Percentiles rank a stretch among this genome's conserved stretches.
These are phyloP conservation scores for Fusarium globosum DNA, from an alignment of 2,329 filamentous ascomycete species.

Conservation along the genomic window DNA sequence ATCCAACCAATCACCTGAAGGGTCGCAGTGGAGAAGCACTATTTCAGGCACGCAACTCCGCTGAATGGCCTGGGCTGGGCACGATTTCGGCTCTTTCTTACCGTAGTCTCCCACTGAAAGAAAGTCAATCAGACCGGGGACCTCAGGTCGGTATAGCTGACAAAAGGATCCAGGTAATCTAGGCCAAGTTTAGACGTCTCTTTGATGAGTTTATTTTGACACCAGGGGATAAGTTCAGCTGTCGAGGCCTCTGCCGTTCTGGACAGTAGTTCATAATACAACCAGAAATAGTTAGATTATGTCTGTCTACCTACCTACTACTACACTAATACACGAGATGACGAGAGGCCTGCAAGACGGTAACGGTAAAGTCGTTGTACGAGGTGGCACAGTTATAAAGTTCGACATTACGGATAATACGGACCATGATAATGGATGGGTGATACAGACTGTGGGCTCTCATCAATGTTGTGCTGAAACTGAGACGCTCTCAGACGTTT, in stretches of 20 bases:
- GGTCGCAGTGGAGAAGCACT: background rate
- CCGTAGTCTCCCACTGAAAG: conserved; percentile 1
- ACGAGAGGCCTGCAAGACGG: background rate
- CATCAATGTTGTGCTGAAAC: conserved; percentile 19
- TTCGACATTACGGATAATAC: background rate
- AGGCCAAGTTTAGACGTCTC: background rate
- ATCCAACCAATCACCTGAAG: conserved; percentile 21
- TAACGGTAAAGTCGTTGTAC: conserved; percentile 11
- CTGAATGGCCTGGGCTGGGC: conserved; percentile 14
- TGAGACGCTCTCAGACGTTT: conserved; percentile 27
- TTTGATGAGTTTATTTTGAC: background rate
- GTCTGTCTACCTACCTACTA: background rate
- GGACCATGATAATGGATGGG: background rate
- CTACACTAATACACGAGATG: background rate
- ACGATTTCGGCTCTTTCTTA: conserved; percentile 3
- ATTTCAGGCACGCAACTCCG: conserved; percentile 34
- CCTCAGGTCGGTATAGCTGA: background rate
- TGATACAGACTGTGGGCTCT: conserved; percentile 7
- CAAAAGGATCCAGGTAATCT: background rate
- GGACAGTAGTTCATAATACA: background rate
- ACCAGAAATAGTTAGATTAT: background rate
- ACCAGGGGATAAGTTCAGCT: background rate
- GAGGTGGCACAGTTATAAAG: conserved; percentile 6
- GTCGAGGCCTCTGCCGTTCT: background rate
- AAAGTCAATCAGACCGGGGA: background rate